Conservation (phyloP, 768 basidiomycete species). For the Lentinula aciculospora region DNA sequence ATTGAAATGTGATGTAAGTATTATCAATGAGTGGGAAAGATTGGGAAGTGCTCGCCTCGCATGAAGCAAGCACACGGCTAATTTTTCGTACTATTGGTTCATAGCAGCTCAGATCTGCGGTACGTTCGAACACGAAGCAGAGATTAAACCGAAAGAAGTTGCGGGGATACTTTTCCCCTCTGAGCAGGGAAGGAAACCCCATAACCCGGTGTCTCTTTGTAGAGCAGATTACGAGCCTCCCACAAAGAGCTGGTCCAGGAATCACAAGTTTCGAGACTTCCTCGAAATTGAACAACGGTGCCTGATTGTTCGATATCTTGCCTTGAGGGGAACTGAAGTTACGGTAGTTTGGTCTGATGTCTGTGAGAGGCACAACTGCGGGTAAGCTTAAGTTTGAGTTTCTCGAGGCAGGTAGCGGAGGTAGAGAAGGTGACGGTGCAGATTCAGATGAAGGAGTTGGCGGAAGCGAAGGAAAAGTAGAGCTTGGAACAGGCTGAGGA, state of each 20-base stretch:
- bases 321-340: constrained; percentile 39
- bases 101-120: constrained; percentile 90
- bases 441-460: constrained; percentile 34
- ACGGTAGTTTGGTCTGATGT: constrained; percentile 37
- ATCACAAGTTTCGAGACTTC: constrained; percentile 94
- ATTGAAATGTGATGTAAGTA: constrained; percentile 5
- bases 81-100: constrained; percentile 95
- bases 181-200: constrained; percentile 83
- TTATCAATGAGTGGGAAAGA: neutral
- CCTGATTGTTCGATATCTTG: constrained; percentile 35
- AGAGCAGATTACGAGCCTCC: constrained; percentile 82
- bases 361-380: constrained; percentile 36
- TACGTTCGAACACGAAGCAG: constrained; percentile 93
- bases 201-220: constrained; percentile 81
- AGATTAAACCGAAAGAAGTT: constrained; percentile 93
- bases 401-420: constrained; percentile 29
- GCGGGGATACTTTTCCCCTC: constrained; percentile 64
- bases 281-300: constrained; percentile 76
- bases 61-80: constrained; percentile 79
- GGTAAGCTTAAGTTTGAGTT: constrained; percentile 51
- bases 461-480: constrained; percentile 24
- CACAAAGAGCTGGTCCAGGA: constrained; percentile 79
- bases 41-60: constrained; percentile 63
- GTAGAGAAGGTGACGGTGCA: constrained; percentile 16
- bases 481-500: constrained; percentile 19